Base-by-base conservation (phyloP, 495 filamentous ascomycete genomes). In the Penicillium longicatenatum region DNA sequence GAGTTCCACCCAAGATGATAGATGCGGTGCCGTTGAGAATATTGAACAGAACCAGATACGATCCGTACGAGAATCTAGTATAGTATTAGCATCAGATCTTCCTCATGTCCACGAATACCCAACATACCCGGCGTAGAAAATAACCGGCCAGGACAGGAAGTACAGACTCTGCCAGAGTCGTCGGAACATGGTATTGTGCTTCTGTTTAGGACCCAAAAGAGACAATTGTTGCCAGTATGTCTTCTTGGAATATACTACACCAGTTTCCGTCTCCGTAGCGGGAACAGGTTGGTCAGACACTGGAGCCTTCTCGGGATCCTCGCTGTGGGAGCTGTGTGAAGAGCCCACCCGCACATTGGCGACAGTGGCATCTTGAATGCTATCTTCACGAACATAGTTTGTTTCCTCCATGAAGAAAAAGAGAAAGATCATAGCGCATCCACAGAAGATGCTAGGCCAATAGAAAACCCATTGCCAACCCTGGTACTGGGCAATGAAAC, bases 381-480 rank as follows among this genome's bases (percentile, higher is more conserved):
- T 43, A 1, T 57, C 44, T 6, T 67, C 54, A 12, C 80, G 82
- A 46, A 78, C 73, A 60, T 82, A 88, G 64, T 86, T 87, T 2
- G 86, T 88, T 66, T 89, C 86, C 69, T 89, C 86, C 80, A 86
- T 84, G 69, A 86, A 84, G 70, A 87, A 84, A 71, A 86, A 86
- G 0, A 87, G 74, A 58, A 88, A 85, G 6, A 84, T 64, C 48
- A 82, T 79, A 1, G 73, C 77, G 21, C 76, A 73, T 1, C 64
- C 86, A 51, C 75, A 70, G 61, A 88, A 86, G 29, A 88, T 85
- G 8, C 84, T 83, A 31, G 82, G 82, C 79, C 82, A 86, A 67
- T 86, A 88, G 56, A 86, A 80, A 1, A 86, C 84, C 85, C 85
- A 87, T 63, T 72, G 54, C 76, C 83, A 86, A 30, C 85, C 83